Evolutionary conservation across 441 rosid genomes (phyloP).

Genomic region (Populus trichocarpa): DNA sequence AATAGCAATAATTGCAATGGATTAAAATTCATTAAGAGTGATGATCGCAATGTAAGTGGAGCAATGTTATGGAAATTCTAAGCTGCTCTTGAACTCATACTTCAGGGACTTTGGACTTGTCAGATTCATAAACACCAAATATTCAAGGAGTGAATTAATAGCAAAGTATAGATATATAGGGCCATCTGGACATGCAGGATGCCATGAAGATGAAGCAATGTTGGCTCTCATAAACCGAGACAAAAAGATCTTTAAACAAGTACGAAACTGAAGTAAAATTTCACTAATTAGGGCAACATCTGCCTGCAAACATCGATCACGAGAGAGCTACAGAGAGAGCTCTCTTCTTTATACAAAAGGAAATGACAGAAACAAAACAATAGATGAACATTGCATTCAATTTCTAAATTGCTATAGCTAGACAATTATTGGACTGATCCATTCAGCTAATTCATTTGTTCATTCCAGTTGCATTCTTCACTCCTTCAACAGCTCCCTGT

Average conservation of each 20-base stretch:
- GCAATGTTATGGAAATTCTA: no score
- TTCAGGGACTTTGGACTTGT: no score
- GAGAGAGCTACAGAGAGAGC: not conserved
- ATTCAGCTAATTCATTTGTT: constrained; percentile 41
- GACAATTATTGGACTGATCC: not conserved
- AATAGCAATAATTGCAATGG: not conserved
- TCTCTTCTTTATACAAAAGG: not conserved
- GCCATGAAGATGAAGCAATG: not conserved
- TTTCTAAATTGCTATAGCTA: not conserved
- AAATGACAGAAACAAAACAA: not conserved
- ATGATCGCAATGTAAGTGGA: no score
- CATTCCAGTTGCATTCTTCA: no score
- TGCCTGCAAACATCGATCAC: not conserved
- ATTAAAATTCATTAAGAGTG: no score
- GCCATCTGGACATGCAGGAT: not conserved
- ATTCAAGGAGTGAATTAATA: no score
- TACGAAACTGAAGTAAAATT: not conserved
- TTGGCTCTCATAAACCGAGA: not conserved
- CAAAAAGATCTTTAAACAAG: not conserved
- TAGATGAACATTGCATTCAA: not conserved
- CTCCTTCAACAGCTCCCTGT: constrained; percentile 60
- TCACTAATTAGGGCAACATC: not conserved
- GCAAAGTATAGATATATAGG: not conserved
- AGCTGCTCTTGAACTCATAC: no score
- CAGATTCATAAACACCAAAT: no score